Conservation (phyloP, 2,329 filamentous ascomycete species). For the Furcasterigmium furcatum region DNA sequence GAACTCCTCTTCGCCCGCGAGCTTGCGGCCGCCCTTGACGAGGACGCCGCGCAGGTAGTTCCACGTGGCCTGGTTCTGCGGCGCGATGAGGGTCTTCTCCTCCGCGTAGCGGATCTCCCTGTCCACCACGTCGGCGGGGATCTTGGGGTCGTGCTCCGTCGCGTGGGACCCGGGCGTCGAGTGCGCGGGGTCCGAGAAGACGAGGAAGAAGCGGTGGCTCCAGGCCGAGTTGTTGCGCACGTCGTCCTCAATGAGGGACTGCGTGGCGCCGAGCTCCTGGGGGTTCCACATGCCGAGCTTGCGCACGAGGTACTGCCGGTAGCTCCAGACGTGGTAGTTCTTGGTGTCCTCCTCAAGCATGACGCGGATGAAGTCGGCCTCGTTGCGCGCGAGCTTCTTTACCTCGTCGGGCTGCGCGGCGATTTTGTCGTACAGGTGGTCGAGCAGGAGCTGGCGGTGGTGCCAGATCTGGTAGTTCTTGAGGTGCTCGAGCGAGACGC, state of each 20-base stretch:
- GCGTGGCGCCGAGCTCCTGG: constrained; percentile 67
- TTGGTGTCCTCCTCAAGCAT: constrained; percentile 89
- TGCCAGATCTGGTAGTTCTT: constrained; percentile 99
- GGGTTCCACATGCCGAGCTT: constrained; percentile 69
- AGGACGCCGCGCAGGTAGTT: constrained; percentile 82
- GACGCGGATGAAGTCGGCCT: constrained; percentile 70
- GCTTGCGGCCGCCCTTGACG: constrained; percentile 56
- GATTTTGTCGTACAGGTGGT: constrained; percentile 56
- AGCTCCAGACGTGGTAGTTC: constrained; percentile 99
- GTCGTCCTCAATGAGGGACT: constrained; percentile 72
- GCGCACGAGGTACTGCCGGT: constrained; percentile 69
- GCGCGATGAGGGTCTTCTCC: constrained; percentile 71
- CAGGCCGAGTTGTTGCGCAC: constrained; percentile 96
- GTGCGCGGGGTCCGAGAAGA: constrained; percentile 63
- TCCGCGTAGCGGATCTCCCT: constrained; percentile 74
- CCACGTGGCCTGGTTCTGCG: constrained; percentile 94
- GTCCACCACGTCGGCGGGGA: constrained; percentile 63
- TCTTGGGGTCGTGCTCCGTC: constrained; percentile 48
- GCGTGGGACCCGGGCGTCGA: constrained; percentile 44
- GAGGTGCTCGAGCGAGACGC: constrained; percentile 75
- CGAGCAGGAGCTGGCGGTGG: constrained; percentile 63
- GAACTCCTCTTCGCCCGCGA: constrained; percentile 44
- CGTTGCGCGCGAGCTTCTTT: constrained; percentile 57
- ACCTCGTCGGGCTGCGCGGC: constrained; percentile 46
- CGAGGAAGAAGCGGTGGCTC: constrained; percentile 95